Base-by-base conservation (phyloP, 2,329 filamentous ascomycete genomes). In the Xylariaceae sp. region DNA sequence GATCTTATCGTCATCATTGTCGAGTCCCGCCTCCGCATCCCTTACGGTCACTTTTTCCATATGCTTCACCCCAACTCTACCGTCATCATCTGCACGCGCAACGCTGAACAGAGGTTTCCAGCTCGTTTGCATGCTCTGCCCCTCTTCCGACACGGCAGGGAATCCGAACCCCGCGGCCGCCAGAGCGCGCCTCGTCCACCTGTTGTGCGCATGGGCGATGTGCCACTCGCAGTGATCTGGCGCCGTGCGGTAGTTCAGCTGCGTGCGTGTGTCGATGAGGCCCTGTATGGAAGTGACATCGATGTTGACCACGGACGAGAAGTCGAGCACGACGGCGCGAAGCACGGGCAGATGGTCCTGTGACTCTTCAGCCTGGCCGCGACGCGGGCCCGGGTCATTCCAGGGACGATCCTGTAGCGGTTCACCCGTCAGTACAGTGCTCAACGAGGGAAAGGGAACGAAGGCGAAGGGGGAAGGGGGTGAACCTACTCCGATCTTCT, bases 181-280 rank as follows among this genome's bases (percentile, higher is more conserved):
- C 2, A 80, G 63, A 1, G 76, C 74, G n/a, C 74, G 69, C 44
- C 75, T 70, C 2, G 76, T 73, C 76, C 76, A 80, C 29, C 72
- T 67, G 48, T 74, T 77, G 44, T 67, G 64, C 17, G 79, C 66
- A 42, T 71, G 64, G 22, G 74, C 73, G 56, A 80, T 69, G 54
- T 73, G 70, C 70, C 69, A 73, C 51, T 72, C 65, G 3, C 72
- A 69, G 3, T 53, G 55, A 30, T 70, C 63, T 1, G 69, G 69
- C 2, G 64, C 57, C 1, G 76, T 70, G 42, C 75, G 74, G 16
- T 66, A 64, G 47, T 77, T 74, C 6, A 81, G 64, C 43, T 73
- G 69, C 46, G 73, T 72, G 30, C 75, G 70, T 4, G 75, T 66
- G 53, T 79, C 75, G 31, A 77, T 70, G 17, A 81, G 60, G 2